phyloP scores from a whole-genome alignment of 257 asterid species.

The Petrea volubilis region DNA sequence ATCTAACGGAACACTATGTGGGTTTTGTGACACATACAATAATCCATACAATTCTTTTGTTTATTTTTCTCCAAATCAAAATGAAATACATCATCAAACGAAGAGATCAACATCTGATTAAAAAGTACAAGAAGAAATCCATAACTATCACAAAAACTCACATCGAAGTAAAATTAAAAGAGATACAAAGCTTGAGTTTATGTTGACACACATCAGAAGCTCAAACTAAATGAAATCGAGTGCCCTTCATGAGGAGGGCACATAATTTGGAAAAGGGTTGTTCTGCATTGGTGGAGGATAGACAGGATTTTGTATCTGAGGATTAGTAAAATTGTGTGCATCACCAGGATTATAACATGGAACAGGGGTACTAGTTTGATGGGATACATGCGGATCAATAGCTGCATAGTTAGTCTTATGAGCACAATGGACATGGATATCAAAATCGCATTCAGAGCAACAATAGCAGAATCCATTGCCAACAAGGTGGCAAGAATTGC shows the following conservation, averaged over 20 bases:
- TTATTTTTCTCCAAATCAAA: neutral
- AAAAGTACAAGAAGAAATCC: neutral
- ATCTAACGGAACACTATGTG: too few relatives aligned
- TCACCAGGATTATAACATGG: conserved; percentile 8
- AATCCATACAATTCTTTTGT: too few relatives aligned
- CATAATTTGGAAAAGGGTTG: conserved; percentile 23
- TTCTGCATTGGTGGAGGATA: conserved; percentile 32
- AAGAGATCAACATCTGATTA: neutral
- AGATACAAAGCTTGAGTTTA: neutral
- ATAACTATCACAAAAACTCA: neutral
- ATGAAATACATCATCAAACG: neutral
- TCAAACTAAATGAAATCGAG: too few relatives aligned
- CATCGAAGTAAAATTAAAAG: neutral
- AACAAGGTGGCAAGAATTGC: conserved; percentile 49
- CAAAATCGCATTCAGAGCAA: conserved; percentile 71
- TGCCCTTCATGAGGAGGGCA: neutral
- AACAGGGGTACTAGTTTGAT: conserved; percentile 21
- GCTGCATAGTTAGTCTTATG: conserved; percentile 2
- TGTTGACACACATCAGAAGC: too few relatives aligned
- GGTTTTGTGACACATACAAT: too few relatives aligned
- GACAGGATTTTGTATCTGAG: conserved; percentile 5
- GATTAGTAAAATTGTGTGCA: neutral
- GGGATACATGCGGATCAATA: conserved; percentile 12
- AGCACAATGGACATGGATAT: conserved; percentile 68
- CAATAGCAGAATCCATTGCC: conserved; percentile 60